A percentile compares a stretch with the other conserved stretches of the same genome.
phyloP scores from a whole-genome alignment of 2,329 filamentous ascomycete genomes.

The Catunica adiposa region DNA sequence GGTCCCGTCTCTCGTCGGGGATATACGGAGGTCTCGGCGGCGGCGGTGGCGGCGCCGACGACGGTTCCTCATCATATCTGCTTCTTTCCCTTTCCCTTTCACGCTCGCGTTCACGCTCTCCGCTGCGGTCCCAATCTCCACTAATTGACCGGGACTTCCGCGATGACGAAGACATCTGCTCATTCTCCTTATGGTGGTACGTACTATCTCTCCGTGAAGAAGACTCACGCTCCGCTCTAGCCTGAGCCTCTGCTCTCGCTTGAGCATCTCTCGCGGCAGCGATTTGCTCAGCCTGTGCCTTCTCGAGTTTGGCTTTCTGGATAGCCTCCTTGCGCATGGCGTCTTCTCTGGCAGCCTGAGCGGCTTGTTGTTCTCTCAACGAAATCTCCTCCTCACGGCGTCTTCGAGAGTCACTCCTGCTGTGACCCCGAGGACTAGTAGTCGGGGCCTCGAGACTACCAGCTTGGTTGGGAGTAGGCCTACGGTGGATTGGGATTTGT shows the following conservation, averaged over 20 bases:
- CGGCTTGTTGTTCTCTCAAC: not conserved
- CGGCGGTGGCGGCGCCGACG: slow-evolving; percentile 6
- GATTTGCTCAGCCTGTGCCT: slow-evolving; percentile 3
- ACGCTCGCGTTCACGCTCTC: not conserved
- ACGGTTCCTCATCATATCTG: slow-evolving; percentile 7
- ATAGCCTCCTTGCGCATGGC: slow-evolving; percentile 1
- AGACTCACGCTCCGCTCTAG: not conserved
- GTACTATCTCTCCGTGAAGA: slow-evolving; percentile 9
- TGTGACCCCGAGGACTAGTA: slow-evolving; percentile 1
- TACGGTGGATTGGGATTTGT: slow-evolving; percentile 4
- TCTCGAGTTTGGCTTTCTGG: slow-evolving; percentile 8
- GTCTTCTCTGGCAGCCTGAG: not conserved
- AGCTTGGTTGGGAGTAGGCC: slow-evolving; percentile 1
- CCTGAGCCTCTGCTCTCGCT: not conserved
- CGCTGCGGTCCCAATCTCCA: not conserved
- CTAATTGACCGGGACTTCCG: slow-evolving; percentile 6
- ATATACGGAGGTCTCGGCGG: slow-evolving; percentile 12
- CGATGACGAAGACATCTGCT: slow-evolving; percentile 3
- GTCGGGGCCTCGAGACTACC: not conserved
- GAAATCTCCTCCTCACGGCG: not conserved
- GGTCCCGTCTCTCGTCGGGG: slow-evolving; percentile 10
- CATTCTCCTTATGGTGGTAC: slow-evolving; percentile 8
- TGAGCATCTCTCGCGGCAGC: slow-evolving; percentile 5
- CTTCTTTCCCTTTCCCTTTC: slow-evolving; percentile 3
- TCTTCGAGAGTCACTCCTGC: not conserved